A percentile compares a stretch with the other conserved stretches of the same genome.
Conservation (phyloP, 768 basidiomycete species). For the Rhodocollybia butyracea region DNA sequence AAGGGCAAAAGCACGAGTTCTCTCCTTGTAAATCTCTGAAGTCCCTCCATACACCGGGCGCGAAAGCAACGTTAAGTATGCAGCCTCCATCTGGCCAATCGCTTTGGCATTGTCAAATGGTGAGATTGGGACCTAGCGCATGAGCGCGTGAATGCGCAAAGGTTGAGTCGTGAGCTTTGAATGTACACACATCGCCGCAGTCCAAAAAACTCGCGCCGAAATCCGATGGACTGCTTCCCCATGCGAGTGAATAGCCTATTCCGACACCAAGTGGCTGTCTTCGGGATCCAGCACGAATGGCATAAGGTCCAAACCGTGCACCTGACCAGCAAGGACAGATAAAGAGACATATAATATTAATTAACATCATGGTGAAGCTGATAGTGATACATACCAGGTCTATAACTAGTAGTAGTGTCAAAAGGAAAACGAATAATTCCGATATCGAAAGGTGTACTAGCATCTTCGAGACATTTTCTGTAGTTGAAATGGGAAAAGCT, state of each 20-base stretch:
- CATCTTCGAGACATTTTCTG: conserved; percentile 48
- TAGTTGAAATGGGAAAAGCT: conserved; percentile 69
- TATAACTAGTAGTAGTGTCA: conserved; percentile 48
- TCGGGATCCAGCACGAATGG: conserved; percentile 58
- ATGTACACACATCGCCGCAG: conserved; percentile 63
- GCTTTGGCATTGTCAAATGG: conserved; percentile 64
- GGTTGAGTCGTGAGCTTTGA: neutral
- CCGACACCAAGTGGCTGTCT: conserved; percentile 32
- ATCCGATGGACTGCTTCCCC: conserved; percentile 50
- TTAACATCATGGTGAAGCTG: neutral
- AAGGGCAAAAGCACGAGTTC: conserved; percentile 34
- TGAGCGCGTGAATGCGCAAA: neutral
- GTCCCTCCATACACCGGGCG: conserved; percentile 35
- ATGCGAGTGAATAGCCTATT: conserved; percentile 50
- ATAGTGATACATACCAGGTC: conserved; percentile 24
- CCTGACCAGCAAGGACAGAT: no score
- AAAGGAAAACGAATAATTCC: conserved; percentile 65
- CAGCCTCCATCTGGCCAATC: conserved; percentile 65
- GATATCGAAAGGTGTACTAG: conserved; percentile 46
- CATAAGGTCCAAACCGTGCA: conserved; percentile 69
- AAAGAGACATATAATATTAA: neutral
- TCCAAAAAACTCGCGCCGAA: conserved; percentile 49
- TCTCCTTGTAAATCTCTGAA: conserved; percentile 14
- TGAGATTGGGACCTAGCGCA: conserved; percentile 20
- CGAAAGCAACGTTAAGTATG: conserved; percentile 56